These are phyloP conservation scores for Fragilaria radians DNA, from an alignment of 108 stramenopile genomes.

Conservation along the genomic window DNA sequence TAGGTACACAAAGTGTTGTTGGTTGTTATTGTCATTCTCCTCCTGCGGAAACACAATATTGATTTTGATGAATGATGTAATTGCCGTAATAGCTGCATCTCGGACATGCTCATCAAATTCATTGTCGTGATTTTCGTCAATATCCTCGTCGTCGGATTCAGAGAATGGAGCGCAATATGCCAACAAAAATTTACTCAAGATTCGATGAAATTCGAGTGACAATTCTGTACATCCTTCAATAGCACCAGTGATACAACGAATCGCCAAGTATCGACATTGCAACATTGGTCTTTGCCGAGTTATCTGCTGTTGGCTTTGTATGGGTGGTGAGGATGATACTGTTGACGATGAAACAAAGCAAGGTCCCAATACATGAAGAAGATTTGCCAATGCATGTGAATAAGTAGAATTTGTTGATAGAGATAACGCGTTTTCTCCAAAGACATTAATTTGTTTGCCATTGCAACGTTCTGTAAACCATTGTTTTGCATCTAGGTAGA, in stretches of 20 bases:
- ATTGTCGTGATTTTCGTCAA: conserved; percentile 22
- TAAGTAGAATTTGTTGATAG: conserved; percentile 15
- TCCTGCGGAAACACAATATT: conserved; percentile 14
- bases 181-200: conserved; percentile 47
- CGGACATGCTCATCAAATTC: conserved; percentile 40
- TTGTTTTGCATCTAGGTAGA: background rate
- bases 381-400: conserved; percentile 24
- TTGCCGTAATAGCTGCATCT: conserved; percentile 42
- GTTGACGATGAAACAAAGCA: conserved; percentile 7
- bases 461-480: background rate
- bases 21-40: conserved; percentile 1
- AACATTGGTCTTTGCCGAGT: too few relatives aligned
- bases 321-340: background rate
- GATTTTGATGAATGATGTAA: conserved; percentile 28
- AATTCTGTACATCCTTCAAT: conserved; percentile 23
- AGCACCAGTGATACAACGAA: conserved; percentile 23
- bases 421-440: background rate
- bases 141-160: conserved; percentile 12
- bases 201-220: conserved; percentile 10
- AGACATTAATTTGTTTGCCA: background rate
- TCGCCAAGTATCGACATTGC: conserved; percentile 15
- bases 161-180: conserved; percentile 48
- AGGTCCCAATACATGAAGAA: conserved; percentile 28
- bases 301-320: background rate
- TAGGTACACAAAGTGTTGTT: conserved; percentile 17